Evolutionary conservation across 2,329 filamentous ascomycete genomes (phyloP).

Genomic region (Microcyclosporella mali): DNA sequence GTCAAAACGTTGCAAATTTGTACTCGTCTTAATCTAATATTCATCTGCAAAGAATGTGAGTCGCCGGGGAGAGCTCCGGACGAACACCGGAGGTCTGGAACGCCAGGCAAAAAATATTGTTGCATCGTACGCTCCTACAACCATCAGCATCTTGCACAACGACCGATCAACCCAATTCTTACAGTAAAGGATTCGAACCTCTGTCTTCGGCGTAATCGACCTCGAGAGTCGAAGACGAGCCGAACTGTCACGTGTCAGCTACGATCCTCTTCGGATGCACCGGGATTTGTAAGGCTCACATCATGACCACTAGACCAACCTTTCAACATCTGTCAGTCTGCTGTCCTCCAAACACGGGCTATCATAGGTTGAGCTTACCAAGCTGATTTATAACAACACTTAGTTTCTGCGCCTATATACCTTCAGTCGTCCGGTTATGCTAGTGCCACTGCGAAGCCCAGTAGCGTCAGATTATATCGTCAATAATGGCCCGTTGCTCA

Average conservation of each 20-base stretch:
- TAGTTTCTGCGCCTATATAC: conserved; percentile 4
- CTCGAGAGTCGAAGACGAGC: conserved; percentile 9
- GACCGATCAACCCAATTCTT: not conserved
- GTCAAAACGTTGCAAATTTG: too few relatives aligned
- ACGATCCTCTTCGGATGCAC: conserved; percentile 1
- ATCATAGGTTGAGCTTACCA: not conserved
- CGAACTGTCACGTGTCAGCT: conserved; percentile 9
- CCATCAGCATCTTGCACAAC: not conserved
- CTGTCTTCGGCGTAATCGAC: conserved; percentile 8
- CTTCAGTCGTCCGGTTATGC: not conserved
- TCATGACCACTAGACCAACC: conserved; percentile 12
- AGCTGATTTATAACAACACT: conserved; percentile 1
- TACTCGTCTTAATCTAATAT: too few relatives aligned
- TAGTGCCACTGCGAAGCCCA: too few relatives aligned
- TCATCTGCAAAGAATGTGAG: too few relatives aligned
- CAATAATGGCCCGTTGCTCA: too few relatives aligned
- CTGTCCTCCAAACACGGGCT: too few relatives aligned
- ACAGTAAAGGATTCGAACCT: conserved; percentile 10
- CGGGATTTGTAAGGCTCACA: conserved; percentile 11
- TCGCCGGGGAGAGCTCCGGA: too few relatives aligned
- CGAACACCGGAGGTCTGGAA: not conserved
- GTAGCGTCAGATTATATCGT: too few relatives aligned
- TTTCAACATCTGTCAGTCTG: not conserved
- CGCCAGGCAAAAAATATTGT: not conserved
- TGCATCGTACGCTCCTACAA: too few relatives aligned